Conservation (phyloP, 2,329 filamentous ascomycete species). For the Plenodomus biglobosus region DNA sequence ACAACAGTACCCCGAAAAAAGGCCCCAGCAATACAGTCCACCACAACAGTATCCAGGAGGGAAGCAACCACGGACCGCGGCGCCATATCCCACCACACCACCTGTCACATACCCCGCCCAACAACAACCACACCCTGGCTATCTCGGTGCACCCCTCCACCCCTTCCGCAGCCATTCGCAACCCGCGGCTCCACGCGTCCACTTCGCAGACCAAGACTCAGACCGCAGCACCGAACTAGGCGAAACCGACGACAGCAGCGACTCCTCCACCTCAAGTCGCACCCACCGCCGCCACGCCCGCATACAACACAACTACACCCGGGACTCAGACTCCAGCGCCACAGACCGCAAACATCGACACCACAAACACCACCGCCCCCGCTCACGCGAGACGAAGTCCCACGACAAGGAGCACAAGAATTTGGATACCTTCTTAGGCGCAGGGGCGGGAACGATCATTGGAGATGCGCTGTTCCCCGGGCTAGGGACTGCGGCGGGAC, state of each 20-base stretch:
- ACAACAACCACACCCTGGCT: constrained; percentile 17
- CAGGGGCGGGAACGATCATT: constrained; percentile 48
- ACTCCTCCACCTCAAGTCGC: constrained; percentile 12
- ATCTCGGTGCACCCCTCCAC: constrained; percentile 32
- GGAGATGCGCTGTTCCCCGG: constrained; percentile 51
- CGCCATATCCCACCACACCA: constrained; percentile 25
- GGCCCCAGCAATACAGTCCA: constrained; percentile 18
- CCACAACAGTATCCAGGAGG: constrained; percentile 16
- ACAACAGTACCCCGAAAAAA: too few species aligned
- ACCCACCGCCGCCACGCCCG: constrained; percentile 13
- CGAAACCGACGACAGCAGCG: constrained; percentile 11
- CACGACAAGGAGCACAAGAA: constrained; percentile 25
- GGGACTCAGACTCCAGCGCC: constrained; percentile 7
- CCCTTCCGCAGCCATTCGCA: constrained; percentile 35
- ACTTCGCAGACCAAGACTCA: constrained; percentile 30
- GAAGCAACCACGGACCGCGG: constrained; percentile 6
- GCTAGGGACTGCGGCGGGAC: constrained; percentile 43
- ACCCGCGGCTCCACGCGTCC: constrained; percentile 35
- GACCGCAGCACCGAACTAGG: constrained; percentile 22
- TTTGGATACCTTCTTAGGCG: constrained; percentile 49
- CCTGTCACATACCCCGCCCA: constrained; percentile 15
- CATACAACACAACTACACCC: constrained; percentile 11
- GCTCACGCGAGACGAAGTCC: constrained; percentile 4
- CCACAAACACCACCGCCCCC: constrained; percentile 3
- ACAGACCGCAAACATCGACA: constrained; percentile 12